Percentiles rank a stretch among this genome's conserved stretches.
phyloP scores from a whole-genome alignment of 495 filamentous ascomycete genomes.

The Daldinia vernicosa region DNA sequence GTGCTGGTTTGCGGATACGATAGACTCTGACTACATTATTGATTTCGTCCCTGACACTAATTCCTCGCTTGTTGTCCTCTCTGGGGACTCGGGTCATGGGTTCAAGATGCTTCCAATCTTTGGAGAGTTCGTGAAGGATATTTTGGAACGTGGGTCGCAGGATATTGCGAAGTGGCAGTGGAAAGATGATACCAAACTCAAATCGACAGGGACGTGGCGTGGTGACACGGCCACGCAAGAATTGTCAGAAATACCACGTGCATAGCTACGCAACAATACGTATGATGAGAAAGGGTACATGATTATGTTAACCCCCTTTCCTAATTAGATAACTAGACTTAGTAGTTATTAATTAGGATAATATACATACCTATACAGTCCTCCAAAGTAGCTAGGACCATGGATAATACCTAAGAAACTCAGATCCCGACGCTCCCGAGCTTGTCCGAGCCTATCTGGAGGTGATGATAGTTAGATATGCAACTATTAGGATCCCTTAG shows the following conservation, averaged over 20 bases:
- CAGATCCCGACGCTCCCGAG: not conserved
- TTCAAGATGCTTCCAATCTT: conserved; percentile 66
- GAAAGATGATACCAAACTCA: conserved; percentile 45
- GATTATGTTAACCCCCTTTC: not conserved
- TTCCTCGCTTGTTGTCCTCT: conserved; percentile 52
- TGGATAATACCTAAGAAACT: not conserved
- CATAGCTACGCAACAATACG: not conserved
- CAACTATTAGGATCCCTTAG: not conserved
- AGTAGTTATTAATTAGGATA: not conserved
- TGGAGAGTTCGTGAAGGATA: conserved; percentile 55
- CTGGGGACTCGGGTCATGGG: conserved; percentile 61
- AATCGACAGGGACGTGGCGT: conserved; percentile 8
- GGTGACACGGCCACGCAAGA: conserved; percentile 4
- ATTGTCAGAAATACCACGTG: not conserved
- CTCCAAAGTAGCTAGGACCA: not conserved
- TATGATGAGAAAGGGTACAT: not conserved
- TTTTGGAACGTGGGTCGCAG: conserved; percentile 51
- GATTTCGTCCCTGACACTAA: conserved; percentile 58
- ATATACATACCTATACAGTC: not conserved
- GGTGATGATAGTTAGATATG: not conserved
- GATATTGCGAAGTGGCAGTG: conserved; percentile 55
- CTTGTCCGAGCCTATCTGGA: not conserved
- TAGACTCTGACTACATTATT: conserved; percentile 63
- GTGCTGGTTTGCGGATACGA: conserved; percentile 65
- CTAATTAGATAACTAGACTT: not conserved